Base-by-base conservation (phyloP, 345 rosid species). In the Sisymbrium altissimum region DNA sequence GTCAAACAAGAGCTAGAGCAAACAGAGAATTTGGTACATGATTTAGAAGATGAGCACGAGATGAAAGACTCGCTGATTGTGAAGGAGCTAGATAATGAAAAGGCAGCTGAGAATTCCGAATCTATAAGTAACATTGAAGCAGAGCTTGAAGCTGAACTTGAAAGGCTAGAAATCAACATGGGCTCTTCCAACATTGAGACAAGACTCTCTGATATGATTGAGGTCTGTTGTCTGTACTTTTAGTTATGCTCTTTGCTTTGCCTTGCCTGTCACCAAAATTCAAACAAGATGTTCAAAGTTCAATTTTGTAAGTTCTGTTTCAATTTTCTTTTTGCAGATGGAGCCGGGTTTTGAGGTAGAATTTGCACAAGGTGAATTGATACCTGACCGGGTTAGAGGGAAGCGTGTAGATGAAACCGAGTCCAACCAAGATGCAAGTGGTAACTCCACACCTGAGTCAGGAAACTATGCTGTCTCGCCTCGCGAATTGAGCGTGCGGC, bases 71-170 rank as follows among this genome's bases (percentile, higher is more conserved):
- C 70, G 9, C 35, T 75, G 58, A 25, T 61, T 43, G 79, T 52
- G 58, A 43, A 61, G 54, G 74, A 75, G 17, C 14, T 53, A 44
- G 30, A 69, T 38, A 82, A 76, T 43, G 76, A 72, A 67, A 80
- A 77, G 56, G 83, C 87, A 85, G 85, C 79, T 25, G 84, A 81
- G 68, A 62, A 52, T 65, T 61, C 78, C 14, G 89, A 85, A 58
- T 80, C 85, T 70, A 83, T 84, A 83, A 85, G 96, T 68, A 84
- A 84, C 71, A 91, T 91, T 71, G 98, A 91, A 84, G 97, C 96
- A 18, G 98, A 91, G 83, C 92, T 94, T 79, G 95, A 89, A 87
- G 97, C 97, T 78, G 98, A 91, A 83, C 95, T 91, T 23, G 88
- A 87, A 82, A 89, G 87, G 84, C 82, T 93, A 89, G 97, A 92